A percentile compares a stretch with the other conserved stretches of the same genome.
These are phyloP conservation scores for Phytophthora sojae DNA, from an alignment of 352 stramenopile genomes.

Conservation along the genomic window DNA sequence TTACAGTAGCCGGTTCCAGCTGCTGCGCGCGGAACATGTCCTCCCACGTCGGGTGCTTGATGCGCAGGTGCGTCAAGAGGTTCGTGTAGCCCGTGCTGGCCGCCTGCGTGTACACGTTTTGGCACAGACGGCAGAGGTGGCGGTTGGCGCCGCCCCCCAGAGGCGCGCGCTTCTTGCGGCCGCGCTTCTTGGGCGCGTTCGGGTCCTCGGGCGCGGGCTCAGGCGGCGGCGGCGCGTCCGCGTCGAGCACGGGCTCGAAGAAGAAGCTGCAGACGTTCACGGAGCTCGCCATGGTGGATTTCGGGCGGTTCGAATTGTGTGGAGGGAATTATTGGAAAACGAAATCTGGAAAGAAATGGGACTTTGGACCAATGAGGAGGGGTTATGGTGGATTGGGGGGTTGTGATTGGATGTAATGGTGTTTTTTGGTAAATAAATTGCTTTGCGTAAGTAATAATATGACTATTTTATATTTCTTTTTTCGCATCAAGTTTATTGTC, in stretches of 20 bases:
- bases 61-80: constrained; percentile 46
- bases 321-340: constrained; percentile 5
- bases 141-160: constrained; percentile 28
- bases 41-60: constrained; percentile 45
- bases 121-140: constrained; percentile 45
- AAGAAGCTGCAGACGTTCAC: constrained; percentile 47
- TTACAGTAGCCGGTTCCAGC: not conserved
- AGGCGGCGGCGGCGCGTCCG: not conserved
- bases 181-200: constrained; percentile 16
- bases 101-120: constrained; percentile 42
- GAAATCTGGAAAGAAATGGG: not conserved
- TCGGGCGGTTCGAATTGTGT: constrained; percentile 12
- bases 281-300: constrained; percentile 21
- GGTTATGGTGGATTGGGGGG: not conserved
- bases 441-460: not conserved
- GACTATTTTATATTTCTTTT: too few relatives aligned
- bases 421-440: not conserved
- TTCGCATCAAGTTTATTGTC: too few relatives aligned
- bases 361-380: not conserved
- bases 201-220: constrained; percentile 1
- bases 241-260: constrained; percentile 42
- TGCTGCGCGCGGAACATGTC: constrained; percentile 28
- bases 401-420: not conserved
- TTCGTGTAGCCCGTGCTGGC: constrained; percentile 49
- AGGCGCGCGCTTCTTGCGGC: constrained; percentile 28